phyloP scores from a whole-genome alignment of 2,329 filamentous ascomycete genomes.

The Aspergillus neotritici region DNA sequence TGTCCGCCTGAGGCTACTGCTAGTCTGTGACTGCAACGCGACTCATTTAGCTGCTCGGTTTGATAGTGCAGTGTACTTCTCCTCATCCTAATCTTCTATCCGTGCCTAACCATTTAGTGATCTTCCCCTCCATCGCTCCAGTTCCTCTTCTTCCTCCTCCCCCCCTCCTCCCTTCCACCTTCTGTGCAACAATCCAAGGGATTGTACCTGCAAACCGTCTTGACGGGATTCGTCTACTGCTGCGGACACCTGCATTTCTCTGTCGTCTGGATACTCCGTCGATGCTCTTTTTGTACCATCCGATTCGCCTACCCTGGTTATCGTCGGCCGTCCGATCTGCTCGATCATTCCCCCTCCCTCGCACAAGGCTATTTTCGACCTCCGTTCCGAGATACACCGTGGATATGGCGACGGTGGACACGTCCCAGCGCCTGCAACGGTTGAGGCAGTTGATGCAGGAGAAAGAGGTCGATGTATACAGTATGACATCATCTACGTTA shows the following conservation, averaged over 20 bases:
- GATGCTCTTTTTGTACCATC: conserved; percentile 32
- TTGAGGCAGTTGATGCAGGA: conserved; percentile 83
- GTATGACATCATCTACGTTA: conserved; percentile 47
- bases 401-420: conserved; percentile 75
- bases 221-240: conserved; percentile 6
- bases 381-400: conserved; percentile 31
- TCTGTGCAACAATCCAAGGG: conserved; percentile 8
- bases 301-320: conserved; percentile 26
- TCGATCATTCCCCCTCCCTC: conserved; percentile 20
- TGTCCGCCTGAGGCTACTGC: too few species aligned
- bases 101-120: too few species aligned
- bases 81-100: too few species aligned
- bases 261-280: conserved; percentile 13
- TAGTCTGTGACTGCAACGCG: too few species aligned
- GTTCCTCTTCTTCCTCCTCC: conserved; percentile 1
- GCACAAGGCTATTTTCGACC: conserved; percentile 35
- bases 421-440: conserved; percentile 65
- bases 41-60: too few species aligned
- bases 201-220: conserved; percentile 8
- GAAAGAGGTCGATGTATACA: conserved; percentile 83
- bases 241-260: conserved; percentile 15
- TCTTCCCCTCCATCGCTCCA: not conserved
- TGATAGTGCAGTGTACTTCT: too few species aligned
- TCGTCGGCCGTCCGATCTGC: conserved; percentile 23
- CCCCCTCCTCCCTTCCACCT: conserved; percentile 4